Percentiles rank a stretch among this genome's conserved stretches.
These are phyloP conservation scores for Hyphopichia homilentoma DNA, from an alignment of 805 yeast species.

Conservation along the genomic window DNA sequence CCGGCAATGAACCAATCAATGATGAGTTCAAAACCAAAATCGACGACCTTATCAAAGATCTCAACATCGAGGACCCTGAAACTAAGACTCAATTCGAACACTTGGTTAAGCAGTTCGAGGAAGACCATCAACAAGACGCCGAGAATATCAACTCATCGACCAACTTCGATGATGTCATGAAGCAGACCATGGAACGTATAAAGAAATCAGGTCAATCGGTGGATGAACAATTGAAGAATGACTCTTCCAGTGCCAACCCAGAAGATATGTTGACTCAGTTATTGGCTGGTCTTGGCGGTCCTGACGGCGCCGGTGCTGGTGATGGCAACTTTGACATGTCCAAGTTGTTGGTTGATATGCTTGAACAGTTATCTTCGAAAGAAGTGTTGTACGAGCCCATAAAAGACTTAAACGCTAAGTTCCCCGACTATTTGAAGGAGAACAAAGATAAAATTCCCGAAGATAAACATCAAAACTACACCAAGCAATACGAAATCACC, in stretches of 20 bases:
- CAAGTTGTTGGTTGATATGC: slow-evolving; percentile 63
- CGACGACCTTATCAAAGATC: slow-evolving; percentile 44
- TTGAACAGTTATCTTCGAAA: slow-evolving; percentile 79
- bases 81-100: slow-evolving; percentile 49
- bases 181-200: slow-evolving; percentile 75
- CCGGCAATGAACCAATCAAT: slow-evolving; percentile 26
- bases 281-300: slow-evolving; percentile 43
- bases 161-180: slow-evolving; percentile 70
- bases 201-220: slow-evolving; percentile 72
- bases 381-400: slow-evolving; percentile 86
- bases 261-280: slow-evolving; percentile 63
- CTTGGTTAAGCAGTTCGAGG: slow-evolving; percentile 41
- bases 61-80: slow-evolving; percentile 50
- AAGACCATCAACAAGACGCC: slow-evolving; percentile 28
- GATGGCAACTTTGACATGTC: slow-evolving; percentile 56
- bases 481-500: slow-evolving; percentile 60
- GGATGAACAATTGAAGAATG: slow-evolving; percentile 54
- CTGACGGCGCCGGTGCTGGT: slow-evolving; percentile 27
- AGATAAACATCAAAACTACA: slow-evolving; percentile 51
- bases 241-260: slow-evolving; percentile 31
- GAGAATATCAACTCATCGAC: slow-evolving; percentile 24
- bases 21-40: slow-evolving; percentile 30
- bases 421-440: slow-evolving; percentile 64
- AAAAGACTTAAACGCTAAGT: slow-evolving; percentile 71
- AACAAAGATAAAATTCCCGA: slow-evolving; percentile 42